phyloP scores from a whole-genome alignment of 2,329 filamentous ascomycete genomes.

The Pseudocercospora cruenta region DNA sequence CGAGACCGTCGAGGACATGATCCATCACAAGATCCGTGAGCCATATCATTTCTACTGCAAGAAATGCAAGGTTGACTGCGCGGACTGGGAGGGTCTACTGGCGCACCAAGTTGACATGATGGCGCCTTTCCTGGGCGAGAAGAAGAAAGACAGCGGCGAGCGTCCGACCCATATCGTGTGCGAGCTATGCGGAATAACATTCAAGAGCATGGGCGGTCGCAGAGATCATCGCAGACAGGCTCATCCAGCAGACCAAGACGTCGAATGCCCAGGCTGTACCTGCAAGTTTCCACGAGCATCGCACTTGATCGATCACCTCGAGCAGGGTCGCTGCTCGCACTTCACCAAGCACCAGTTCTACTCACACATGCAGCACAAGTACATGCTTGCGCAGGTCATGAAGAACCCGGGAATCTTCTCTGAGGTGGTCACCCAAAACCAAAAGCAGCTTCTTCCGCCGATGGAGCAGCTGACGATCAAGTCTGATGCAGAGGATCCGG shows the following conservation, averaged over 20 bases:
- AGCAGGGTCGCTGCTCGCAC: slow-evolving; percentile 53
- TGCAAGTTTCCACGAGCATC: slow-evolving; percentile 53
- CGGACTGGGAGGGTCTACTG: slow-evolving; percentile 37
- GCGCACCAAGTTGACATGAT: slow-evolving; percentile 42
- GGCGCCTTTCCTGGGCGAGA: slow-evolving; percentile 33
- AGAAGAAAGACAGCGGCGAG: slow-evolving; percentile 25
- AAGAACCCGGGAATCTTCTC: slow-evolving; percentile 32
- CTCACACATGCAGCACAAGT: slow-evolving; percentile 55
- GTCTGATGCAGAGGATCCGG: slow-evolving; percentile 3
- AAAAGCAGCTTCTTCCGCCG: background rate
- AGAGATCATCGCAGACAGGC: slow-evolving; percentile 51
- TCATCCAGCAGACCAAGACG: slow-evolving; percentile 54
- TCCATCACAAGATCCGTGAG: slow-evolving; percentile 53
- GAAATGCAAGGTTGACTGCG: slow-evolving; percentile 46
- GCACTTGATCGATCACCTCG: slow-evolving; percentile 58
- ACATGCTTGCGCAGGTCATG: slow-evolving; percentile 47
- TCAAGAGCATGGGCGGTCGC: slow-evolving; percentile 56
- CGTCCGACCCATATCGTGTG: slow-evolving; percentile 55
- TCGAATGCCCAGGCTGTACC: slow-evolving; percentile 59
- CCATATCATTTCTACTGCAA: slow-evolving; percentile 51
- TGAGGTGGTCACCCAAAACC: slow-evolving; percentile 21
- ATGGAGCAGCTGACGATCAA: slow-evolving; percentile 14
- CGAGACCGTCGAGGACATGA: slow-evolving; percentile 50
- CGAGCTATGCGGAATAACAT: slow-evolving; percentile 60
- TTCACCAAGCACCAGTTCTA: slow-evolving; percentile 51